Evolutionary conservation across 169 alveolate species (phyloP).

Genomic region (Plasmodium relictum): DNA sequence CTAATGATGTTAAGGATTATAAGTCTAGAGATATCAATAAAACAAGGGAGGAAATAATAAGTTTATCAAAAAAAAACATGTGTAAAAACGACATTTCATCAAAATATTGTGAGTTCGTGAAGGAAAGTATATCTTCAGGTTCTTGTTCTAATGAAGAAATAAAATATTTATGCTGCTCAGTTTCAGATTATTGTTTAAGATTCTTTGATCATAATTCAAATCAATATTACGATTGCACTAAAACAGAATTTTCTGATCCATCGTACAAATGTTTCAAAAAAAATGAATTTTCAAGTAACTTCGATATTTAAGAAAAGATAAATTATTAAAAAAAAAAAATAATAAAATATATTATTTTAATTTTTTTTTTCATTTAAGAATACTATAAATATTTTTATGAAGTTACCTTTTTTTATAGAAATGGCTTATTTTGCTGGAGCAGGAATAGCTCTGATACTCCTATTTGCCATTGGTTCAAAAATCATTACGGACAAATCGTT

Average conservation of each 20-base stretch:
- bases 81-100: slow-evolving; percentile 52
- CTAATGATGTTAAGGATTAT: slow-evolving; percentile 30
- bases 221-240: slow-evolving; percentile 56
- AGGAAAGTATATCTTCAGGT: slow-evolving; percentile 47
- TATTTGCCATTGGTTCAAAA: slow-evolving; percentile 69
- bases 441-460: slow-evolving; percentile 64
- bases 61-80: slow-evolving; percentile 15
- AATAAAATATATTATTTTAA: neutral
- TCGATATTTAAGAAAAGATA: slow-evolving; percentile 21
- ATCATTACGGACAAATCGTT: slow-evolving; percentile 31
- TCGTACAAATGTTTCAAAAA: slow-evolving; percentile 51
- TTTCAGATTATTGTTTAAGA: slow-evolving; percentile 63
- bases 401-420: slow-evolving; percentile 73
- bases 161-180: slow-evolving; percentile 43
- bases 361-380: slow-evolving; percentile 5
- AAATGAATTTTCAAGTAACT: slow-evolving; percentile 29
- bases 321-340: slow-evolving; percentile 2
- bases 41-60: slow-evolving; percentile 63
- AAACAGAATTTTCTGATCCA: slow-evolving; percentile 46
- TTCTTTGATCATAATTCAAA: slow-evolving; percentile 60
- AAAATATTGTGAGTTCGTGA: slow-evolving; percentile 59
- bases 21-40: slow-evolving; percentile 25
- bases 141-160: slow-evolving; percentile 41
- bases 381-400: slow-evolving; percentile 42
- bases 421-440: slow-evolving; percentile 77